Conservation (phyloP, 768 basidiomycete species). For the Amanita polypyramis region DNA sequence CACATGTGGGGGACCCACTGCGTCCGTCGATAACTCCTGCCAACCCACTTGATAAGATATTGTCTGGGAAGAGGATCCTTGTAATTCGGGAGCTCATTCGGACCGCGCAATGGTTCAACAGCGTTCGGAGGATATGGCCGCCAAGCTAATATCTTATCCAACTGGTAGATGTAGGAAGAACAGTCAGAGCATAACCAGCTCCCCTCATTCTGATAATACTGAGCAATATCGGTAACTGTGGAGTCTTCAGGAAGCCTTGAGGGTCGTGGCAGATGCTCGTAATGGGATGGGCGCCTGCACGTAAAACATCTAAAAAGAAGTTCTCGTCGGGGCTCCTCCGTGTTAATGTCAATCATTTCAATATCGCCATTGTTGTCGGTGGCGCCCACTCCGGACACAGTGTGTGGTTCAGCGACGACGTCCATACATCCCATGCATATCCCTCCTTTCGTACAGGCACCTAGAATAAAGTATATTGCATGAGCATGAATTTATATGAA, state of each 20-base stretch:
- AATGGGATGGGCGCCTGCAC: constrained; percentile 80
- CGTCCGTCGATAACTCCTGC: constrained; percentile 64
- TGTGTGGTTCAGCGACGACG: constrained; percentile 39
- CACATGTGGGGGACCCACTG: constrained; percentile 94
- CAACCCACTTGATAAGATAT: constrained; percentile 87
- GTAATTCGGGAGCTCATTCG: constrained; percentile 33
- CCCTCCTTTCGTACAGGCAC: constrained; percentile 61
- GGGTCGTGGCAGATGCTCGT: constrained; percentile 55
- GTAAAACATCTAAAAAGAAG: constrained; percentile 75
- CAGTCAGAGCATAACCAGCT: constrained; percentile 75
- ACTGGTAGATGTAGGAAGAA: constrained; percentile 49
- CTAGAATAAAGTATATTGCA: constrained; percentile 15
- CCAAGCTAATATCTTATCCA: constrained; percentile 91
- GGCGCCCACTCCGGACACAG: constrained; percentile 6
- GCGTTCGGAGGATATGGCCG: constrained; percentile 66
- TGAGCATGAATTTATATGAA: neutral
- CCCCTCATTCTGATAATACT: constrained; percentile 43
- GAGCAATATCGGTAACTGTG: constrained; percentile 36
- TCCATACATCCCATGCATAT: constrained; percentile 71
- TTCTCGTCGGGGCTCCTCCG: constrained; percentile 15
- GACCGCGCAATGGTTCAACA: constrained; percentile 34
- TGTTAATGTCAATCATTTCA: constrained; percentile 24
- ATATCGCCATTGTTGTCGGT: constrained; percentile 2
- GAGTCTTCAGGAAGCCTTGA: constrained; percentile 22
- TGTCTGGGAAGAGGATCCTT: constrained; percentile 70